These are phyloP conservation scores for Salvia miltiorrhiza DNA, from an alignment of 257 asterid genomes.

Conservation along the genomic window DNA sequence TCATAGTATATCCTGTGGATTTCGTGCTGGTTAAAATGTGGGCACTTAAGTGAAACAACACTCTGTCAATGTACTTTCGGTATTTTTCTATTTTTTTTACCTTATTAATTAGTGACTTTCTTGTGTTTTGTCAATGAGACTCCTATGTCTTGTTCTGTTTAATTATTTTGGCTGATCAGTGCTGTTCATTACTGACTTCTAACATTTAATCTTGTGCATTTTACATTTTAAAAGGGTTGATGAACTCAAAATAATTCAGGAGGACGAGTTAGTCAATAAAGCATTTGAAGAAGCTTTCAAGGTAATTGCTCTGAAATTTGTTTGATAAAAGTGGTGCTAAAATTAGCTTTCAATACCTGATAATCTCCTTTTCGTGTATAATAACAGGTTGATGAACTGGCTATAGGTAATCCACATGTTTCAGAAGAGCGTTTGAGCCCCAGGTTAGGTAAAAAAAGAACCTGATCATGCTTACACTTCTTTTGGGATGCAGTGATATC, in stretches of 20 bases:
- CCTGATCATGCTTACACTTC: not conserved
- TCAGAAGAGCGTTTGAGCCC: conserved; percentile 28
- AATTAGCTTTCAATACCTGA: conserved; percentile 13
- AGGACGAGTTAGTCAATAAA: conserved; percentile 71
- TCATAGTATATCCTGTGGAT: not conserved
- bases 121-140: not conserved
- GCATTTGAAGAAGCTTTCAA: conserved; percentile 84
- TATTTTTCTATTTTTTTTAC: not conserved
- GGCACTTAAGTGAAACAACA: not conserved
- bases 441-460: conserved; percentile 37
- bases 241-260: conserved; percentile 71
- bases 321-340: conserved; percentile 1
- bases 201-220: conserved; percentile 11
- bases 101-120: not conserved
- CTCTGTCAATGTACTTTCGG: not conserved
- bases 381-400: conserved; percentile 47
- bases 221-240: conserved; percentile 52
- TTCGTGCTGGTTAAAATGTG: not conserved
- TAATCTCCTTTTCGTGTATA: conserved; percentile 3
- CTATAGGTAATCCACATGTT: conserved; percentile 30
- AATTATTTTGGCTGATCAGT: not conserved
- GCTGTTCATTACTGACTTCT: not conserved
- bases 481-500: not conserved
- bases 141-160: not conserved
- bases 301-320: conserved; percentile 35